Base-by-base conservation (phyloP, 768 basidiomycete genomes). In the Chalciporus piperatus region DNA sequence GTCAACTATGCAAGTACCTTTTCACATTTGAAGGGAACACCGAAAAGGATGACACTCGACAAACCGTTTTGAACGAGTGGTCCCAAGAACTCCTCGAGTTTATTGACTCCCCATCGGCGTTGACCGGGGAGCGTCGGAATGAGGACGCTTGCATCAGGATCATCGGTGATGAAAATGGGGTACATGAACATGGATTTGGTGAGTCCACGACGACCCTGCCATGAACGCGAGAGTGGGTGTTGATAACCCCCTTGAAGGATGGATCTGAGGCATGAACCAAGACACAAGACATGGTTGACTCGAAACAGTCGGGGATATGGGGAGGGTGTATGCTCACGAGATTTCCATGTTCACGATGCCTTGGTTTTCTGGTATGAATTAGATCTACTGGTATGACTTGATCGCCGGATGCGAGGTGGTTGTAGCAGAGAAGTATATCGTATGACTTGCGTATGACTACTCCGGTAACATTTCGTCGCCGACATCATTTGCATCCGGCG, bases 121-220 rank as follows among this genome's bases (percentile, higher is more conserved):
- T 98, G 95, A 6, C 87, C 90, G 6, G 94, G 95, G 9, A 98
- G 75, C 19, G 83, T 77, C 0, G 79, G 63, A 58, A 98, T 94
- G 53, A 81, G 78, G 45, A 86, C 84, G 66, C 82, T 80, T 7
- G 92, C 91, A 52, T 93, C 79, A 2, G 92, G 86, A 52, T 98
- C 92, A 70, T 98, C 96, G 16, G 94, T 93, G 61, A 98, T 89
- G 68, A 99, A 98, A 63, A 99, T 94, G 7, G 97, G 97, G 70
- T 98, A 99, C 90, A 98, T 98, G 70, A 99, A 80, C 94, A 98
- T 97, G 58, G 82, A 81, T 68, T 92, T 95, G 22, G 86, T 85
- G 63, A 95, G 81, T 51, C 81, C 77, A 43, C 87, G 83, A 51
- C 83, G 82, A 22, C 81, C 78, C 72, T 99, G 96, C 85, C 90